A percentile compares a stretch with the other conserved stretches of the same genome.
phyloP scores from a whole-genome alignment of 2,329 filamentous ascomycete genomes.

The Trichoderma sp. region DNA sequence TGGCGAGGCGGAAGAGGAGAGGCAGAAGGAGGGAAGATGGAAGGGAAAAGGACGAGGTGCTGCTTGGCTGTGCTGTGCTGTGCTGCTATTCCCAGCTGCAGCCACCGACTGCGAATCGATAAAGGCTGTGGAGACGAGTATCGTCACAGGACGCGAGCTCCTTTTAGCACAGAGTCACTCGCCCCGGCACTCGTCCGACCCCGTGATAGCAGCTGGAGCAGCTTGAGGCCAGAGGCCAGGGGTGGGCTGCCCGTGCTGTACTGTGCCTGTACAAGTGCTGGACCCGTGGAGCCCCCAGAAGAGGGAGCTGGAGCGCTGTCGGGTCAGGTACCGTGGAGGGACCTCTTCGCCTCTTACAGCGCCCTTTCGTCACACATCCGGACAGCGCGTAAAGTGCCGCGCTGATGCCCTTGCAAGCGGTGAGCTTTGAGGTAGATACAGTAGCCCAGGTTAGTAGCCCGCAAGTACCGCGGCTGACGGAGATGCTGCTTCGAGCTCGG shows the following conservation, averaged over 20 bases:
- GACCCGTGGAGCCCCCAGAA: neutral
- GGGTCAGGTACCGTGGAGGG: too few species aligned
- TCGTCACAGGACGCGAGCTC: slow-evolving; percentile 30
- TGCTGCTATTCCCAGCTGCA: slow-evolving; percentile 9
- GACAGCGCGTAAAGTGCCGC: neutral
- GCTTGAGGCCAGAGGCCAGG: too few species aligned
- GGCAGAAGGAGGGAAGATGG: too few species aligned
- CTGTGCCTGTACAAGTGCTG: neutral
- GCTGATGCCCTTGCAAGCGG: slow-evolving; percentile 16
- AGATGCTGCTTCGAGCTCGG: too few species aligned
- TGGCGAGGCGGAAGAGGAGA: too few species aligned
- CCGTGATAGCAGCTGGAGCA: slow-evolving; percentile 26
- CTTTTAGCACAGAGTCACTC: slow-evolving; percentile 30
- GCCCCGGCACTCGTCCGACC: slow-evolving; percentile 29
- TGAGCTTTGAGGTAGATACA: slow-evolving; percentile 6
- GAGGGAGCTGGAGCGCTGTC: too few species aligned
- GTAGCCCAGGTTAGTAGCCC: too few species aligned
- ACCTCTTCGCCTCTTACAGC: too few species aligned
- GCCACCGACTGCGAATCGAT: slow-evolving; percentile 22
- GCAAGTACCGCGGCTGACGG: neutral
- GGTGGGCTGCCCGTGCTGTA: too few species aligned
- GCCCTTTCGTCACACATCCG: too few species aligned
- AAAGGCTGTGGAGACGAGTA: slow-evolving; percentile 28
- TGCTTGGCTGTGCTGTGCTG: too few species aligned
- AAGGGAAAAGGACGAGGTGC: too few species aligned